Conservation (phyloP, 164 flowering plant species). For the Cinnamomum chago region DNA sequence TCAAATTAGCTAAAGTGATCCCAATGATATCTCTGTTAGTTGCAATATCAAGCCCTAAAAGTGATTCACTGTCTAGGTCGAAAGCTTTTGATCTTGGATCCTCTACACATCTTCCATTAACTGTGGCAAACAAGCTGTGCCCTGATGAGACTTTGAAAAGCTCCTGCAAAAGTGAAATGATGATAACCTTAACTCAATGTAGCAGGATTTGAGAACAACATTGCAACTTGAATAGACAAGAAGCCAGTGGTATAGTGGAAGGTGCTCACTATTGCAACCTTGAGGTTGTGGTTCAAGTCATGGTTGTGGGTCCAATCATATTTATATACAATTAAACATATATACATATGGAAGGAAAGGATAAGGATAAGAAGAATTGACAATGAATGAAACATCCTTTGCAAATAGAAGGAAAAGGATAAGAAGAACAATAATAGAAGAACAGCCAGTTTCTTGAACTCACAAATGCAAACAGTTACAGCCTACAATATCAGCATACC, state of each 20-base stretch:
- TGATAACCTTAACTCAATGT: no score
- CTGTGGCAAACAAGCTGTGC: conserved; percentile 54
- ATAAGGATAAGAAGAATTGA: no score
- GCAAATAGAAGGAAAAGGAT: background rate
- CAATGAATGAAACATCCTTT: background rate
- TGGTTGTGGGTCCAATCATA: no score
- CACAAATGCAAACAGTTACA: background rate
- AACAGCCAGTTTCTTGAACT: background rate
- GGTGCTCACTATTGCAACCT: no score
- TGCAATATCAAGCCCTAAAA: conserved; percentile 57
- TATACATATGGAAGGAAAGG: no score
- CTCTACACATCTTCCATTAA: conserved; percentile 66
- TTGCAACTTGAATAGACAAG: background rate
- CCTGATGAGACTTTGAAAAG: conserved; percentile 62
- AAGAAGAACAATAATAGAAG: background rate
- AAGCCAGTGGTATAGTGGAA: no score
- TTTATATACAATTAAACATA: no score
- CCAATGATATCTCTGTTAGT: conserved; percentile 66
- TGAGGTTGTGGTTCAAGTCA: no score
- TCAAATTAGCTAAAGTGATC: conserved; percentile 64
- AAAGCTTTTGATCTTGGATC: conserved; percentile 68
- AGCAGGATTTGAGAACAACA: background rate
- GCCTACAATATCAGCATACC: conserved; percentile 23
- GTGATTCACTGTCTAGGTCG: conserved; percentile 51
- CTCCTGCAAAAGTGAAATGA: conserved; percentile 31